phyloP scores from a whole-genome alignment of 2,329 filamentous ascomycete species.

The Tolypocladium inflatum region DNA sequence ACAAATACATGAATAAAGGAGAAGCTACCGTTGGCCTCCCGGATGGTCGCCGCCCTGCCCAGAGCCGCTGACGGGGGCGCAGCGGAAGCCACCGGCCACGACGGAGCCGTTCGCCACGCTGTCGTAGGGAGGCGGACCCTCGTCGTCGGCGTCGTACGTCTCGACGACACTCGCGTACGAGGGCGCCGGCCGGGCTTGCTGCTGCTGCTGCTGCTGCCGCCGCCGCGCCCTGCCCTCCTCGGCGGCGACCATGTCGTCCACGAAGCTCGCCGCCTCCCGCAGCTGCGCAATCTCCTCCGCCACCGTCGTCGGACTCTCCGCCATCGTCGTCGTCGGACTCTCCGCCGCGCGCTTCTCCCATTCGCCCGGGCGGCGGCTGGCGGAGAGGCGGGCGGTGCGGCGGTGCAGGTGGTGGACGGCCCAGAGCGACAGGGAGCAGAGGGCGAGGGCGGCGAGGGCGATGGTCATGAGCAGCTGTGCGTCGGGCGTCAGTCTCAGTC shows the following conservation, averaged over 20 bases:
- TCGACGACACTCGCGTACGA: slow-evolving; percentile 2
- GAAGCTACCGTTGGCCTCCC: not conserved
- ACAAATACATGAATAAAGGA: not conserved
- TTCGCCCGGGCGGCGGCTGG: not conserved
- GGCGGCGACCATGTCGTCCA: slow-evolving; percentile 34
- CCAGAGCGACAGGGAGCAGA: slow-evolving; percentile 15
- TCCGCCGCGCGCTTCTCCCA: not conserved
- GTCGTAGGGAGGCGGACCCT: slow-evolving; percentile 33
- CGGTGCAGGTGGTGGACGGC: slow-evolving; percentile 14
- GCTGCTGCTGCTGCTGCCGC: slow-evolving; percentile 5
- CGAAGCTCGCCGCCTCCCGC: slow-evolving; percentile 33
- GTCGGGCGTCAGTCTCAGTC: not conserved
- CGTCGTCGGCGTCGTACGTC: slow-evolving; percentile 22
- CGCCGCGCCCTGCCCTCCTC: slow-evolving; percentile 23
- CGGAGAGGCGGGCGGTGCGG: slow-evolving; percentile 8
- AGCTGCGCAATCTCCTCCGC: slow-evolving; percentile 40
- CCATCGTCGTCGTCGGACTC: not conserved
- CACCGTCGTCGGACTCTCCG: slow-evolving; percentile 18
- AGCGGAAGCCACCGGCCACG: slow-evolving; percentile 32
- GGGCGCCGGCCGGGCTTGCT: not conserved
- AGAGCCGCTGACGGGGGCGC: not conserved
- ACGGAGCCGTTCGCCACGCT: slow-evolving; percentile 19
- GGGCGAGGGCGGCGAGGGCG: slow-evolving; percentile 12
- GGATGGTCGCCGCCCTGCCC: not conserved
- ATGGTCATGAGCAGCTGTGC: slow-evolving; percentile 10